Evolutionary conservation across 257 asterid genomes (phyloP).

Genomic region (Plantago ovata): DNA sequence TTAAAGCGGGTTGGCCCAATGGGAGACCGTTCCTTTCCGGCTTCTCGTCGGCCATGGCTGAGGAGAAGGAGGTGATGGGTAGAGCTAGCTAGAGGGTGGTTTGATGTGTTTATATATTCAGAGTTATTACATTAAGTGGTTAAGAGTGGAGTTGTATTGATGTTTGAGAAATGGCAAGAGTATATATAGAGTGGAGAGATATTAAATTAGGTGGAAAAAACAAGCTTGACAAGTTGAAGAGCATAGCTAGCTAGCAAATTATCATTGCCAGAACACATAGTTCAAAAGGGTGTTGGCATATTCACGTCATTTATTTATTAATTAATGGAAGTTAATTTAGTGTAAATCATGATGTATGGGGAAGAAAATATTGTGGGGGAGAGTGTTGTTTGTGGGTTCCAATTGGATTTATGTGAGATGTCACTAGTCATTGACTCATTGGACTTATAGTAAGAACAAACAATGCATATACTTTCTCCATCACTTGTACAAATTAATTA

Average conservation of each 20-base stretch:
- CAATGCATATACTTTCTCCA: too few species aligned
- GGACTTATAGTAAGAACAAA: too few species aligned
- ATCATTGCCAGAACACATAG: slow-evolving; percentile 18
- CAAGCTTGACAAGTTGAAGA: neutral
- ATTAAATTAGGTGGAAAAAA: neutral
- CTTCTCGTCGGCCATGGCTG: slow-evolving; percentile 25
- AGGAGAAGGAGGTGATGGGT: neutral
- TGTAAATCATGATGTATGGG: too few species aligned
- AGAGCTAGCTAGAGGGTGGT: neutral
- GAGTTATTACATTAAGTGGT: neutral
- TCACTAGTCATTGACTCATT: too few species aligned
- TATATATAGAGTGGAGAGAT: slow-evolving; percentile 7
- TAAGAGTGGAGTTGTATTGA: neutral
- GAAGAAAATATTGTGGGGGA: too few species aligned
- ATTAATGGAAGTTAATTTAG: too few species aligned
- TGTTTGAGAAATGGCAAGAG: slow-evolving; percentile 10
- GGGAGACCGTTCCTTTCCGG: slow-evolving; percentile 21
- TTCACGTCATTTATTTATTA: neutral
- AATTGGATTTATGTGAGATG: too few species aligned
- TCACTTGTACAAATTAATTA: too few species aligned
- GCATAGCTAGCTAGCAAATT: neutral
- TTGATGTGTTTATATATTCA: neutral
- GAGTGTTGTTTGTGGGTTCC: too few species aligned
- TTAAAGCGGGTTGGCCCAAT: slow-evolving; percentile 20
- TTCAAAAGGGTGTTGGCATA: slow-evolving; percentile 3